A percentile compares a stretch with the other conserved stretches of the same genome.
Evolutionary conservation across 768 basidiomycete species (phyloP).

Genomic region (Leucocoprinus sp.): DNA sequence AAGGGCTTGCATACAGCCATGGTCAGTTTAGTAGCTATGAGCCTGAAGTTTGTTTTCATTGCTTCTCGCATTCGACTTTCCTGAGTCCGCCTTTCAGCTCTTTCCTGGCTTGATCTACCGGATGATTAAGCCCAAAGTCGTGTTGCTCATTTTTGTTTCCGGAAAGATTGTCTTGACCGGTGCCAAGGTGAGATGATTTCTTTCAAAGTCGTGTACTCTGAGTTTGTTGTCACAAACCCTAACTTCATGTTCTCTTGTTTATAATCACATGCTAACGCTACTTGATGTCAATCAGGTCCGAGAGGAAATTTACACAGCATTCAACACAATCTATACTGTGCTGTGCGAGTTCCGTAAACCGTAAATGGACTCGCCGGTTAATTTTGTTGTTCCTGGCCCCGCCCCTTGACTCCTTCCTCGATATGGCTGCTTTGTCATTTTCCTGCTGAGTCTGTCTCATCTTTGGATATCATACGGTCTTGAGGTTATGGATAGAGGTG

Average conservation of each 20-base stretch:
- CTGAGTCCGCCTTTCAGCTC: conserved; percentile 40
- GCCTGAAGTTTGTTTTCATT: conserved; percentile 64
- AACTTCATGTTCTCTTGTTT: conserved; percentile 13
- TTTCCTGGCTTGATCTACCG: conserved; percentile 99
- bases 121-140: conserved; percentile 99
- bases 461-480: conserved; percentile 1
- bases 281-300: conserved; percentile 59
- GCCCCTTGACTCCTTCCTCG: conserved; percentile 14
- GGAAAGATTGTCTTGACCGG: conserved; percentile 99
- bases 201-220: conserved; percentile 12
- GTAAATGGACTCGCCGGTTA: conserved; percentile 23
- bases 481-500: conserved; percentile 18
- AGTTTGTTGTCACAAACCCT: too few species aligned
- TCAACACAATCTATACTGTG: conserved; percentile 99
- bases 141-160: conserved; percentile 95
- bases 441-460: conserved; percentile 8
- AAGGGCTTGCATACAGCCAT: conserved; percentile 96
- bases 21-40: conserved; percentile 97
- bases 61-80: neutral
- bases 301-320: conserved; percentile 99
- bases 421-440: conserved; percentile 11
- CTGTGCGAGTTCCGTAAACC: conserved; percentile 92
- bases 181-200: conserved; percentile 71
- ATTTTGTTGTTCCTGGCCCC: conserved; percentile 14
- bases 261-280: conserved; percentile 39